Conservation (phyloP, 257 asterid species). For the Solanum phureja region DNA sequence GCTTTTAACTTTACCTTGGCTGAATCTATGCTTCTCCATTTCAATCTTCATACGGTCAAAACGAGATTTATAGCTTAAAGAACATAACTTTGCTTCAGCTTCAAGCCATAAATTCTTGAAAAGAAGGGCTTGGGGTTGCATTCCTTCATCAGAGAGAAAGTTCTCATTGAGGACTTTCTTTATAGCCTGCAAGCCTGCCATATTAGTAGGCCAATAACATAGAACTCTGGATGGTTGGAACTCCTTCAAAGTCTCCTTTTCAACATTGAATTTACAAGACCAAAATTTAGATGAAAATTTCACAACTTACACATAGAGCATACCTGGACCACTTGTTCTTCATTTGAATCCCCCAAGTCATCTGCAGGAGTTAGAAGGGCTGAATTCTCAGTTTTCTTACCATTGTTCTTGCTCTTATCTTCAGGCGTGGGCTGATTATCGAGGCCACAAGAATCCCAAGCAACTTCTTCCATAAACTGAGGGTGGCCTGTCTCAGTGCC, state of each 20-base stretch:
- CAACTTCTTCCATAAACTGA: slow-evolving; percentile 14
- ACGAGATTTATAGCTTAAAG: slow-evolving; percentile 67
- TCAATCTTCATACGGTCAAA: slow-evolving; percentile 60
- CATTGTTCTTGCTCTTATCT: slow-evolving; percentile 8
- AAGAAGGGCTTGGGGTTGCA: slow-evolving; percentile 50
- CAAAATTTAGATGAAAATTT: not conserved
- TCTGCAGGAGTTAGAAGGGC: slow-evolving; percentile 18
- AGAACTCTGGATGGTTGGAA: not conserved
- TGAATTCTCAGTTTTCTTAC: slow-evolving; percentile 30
- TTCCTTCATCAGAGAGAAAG: slow-evolving; percentile 40
- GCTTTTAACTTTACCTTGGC: slow-evolving; percentile 42
- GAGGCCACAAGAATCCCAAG: slow-evolving; percentile 10
- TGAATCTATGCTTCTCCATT: slow-evolving; percentile 40
- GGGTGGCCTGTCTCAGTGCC: slow-evolving; percentile 18
- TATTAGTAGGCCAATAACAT: not conserved
- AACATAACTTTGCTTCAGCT: slow-evolving; percentile 84
- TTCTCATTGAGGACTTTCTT: slow-evolving; percentile 71
- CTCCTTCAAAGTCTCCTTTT: not conserved
- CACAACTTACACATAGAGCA: not conserved
- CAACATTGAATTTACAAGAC: not conserved
- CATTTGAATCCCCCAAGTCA: slow-evolving; percentile 29
- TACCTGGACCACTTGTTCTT: slow-evolving; percentile 57
- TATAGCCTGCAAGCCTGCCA: slow-evolving; percentile 48
- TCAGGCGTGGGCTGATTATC: slow-evolving; percentile 13
- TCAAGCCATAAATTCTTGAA: slow-evolving; percentile 91